These are phyloP conservation scores for Carex myosuroides DNA, from an alignment of 176 grass and related monocot species.

Conservation along the genomic window DNA sequence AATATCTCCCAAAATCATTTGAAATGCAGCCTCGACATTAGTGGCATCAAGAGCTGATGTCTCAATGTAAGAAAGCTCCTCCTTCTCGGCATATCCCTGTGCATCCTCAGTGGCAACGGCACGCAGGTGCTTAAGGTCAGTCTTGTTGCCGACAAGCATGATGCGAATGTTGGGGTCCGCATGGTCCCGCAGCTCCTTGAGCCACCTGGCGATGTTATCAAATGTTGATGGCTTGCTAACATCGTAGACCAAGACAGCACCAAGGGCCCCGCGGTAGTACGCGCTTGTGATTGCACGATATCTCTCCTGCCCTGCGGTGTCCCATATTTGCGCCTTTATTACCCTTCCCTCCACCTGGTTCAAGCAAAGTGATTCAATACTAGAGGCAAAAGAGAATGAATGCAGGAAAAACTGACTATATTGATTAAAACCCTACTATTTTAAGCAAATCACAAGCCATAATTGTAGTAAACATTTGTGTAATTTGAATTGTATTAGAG, in stretches of 20 bases:
- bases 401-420: background rate
- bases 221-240: conserved; percentile 87
- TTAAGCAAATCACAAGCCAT: background rate
- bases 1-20: conserved; percentile 72
- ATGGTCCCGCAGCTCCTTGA: conserved; percentile 80
- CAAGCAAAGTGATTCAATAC: background rate
- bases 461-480: background rate
- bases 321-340: conserved; percentile 95
- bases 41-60: conserved; percentile 69
- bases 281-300: conserved; percentile 84
- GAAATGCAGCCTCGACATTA: conserved; percentile 83
- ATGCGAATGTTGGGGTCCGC: conserved; percentile 71
- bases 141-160: conserved; percentile 94
- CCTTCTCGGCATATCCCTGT: conserved; percentile 44
- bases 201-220: conserved; percentile 77
- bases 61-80: conserved; percentile 77
- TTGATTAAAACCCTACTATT: background rate
- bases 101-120: conserved; percentile 49
- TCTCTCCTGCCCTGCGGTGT: conserved; percentile 75
- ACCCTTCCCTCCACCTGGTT: conserved; percentile 70
- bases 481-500: background rate
- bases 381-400: background rate
- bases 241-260: conserved; percentile 71
- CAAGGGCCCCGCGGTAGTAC: conserved; percentile 85
- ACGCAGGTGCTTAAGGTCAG: conserved; percentile 61